Conservation (phyloP, 306 rosid species). For the Trichosanthes cucumerina region DNA sequence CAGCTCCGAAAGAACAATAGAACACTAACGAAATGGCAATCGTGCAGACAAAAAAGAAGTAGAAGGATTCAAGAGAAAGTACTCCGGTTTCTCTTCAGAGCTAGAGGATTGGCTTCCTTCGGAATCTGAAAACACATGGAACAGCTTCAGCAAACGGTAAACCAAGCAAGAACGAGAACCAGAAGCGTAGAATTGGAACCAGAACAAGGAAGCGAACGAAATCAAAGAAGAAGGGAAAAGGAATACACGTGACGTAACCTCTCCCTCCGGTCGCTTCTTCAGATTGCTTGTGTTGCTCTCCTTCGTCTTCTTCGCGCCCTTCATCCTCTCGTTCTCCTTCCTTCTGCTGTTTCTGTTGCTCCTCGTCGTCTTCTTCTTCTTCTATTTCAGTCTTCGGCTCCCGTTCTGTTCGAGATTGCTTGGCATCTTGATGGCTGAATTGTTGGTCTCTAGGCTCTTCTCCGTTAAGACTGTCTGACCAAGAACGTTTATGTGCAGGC, state of each 20-base stretch:
- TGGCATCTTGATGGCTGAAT: conserved; percentile 30
- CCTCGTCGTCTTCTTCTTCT: conserved; percentile 8
- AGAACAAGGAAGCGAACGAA: not conserved
- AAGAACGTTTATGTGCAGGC: conserved; percentile 92
- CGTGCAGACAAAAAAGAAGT: conserved; percentile 9
- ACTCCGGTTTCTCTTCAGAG: conserved; percentile 60
- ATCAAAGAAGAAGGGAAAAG: not conserved
- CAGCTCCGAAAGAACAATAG: conserved; percentile 3
- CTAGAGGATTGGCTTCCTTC: conserved; percentile 57
- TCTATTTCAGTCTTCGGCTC: conserved; percentile 16
- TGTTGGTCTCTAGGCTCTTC: conserved; percentile 31
- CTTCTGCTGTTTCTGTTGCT: not conserved
- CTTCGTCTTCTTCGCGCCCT: conserved; percentile 12
- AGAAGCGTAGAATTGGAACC: conserved; percentile 17
- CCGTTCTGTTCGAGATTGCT: conserved; percentile 39
- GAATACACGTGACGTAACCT: conserved; percentile 44
- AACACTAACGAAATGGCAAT: conserved; percentile 19
- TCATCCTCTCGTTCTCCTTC: conserved; percentile 7
- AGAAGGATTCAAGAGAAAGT: conserved; percentile 18
- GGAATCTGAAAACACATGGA: conserved; percentile 49
- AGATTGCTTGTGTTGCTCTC: not conserved
- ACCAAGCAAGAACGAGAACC: conserved; percentile 22
- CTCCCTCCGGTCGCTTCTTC: conserved; percentile 20
- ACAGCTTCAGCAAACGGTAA: conserved; percentile 30
- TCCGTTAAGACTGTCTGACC: conserved; percentile 31